Conservation (phyloP, 1,284 basidiomycete genomes). For the Neolentinus lepideus region DNA sequence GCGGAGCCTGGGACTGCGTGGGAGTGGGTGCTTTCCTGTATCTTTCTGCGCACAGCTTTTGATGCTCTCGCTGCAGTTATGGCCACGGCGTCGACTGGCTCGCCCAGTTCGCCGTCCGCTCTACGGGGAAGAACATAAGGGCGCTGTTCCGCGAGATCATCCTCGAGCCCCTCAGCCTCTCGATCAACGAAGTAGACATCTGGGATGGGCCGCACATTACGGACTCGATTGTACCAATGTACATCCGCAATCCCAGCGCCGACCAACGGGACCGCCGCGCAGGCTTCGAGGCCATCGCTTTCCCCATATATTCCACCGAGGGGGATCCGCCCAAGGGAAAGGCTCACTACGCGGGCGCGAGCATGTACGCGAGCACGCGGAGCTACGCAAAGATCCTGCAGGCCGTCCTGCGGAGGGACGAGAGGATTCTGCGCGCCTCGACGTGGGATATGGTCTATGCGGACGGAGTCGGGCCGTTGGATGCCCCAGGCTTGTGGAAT, state of each 20-base stretch:
- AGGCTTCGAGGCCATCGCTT: too few relatives aligned
- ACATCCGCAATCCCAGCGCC: too few relatives aligned
- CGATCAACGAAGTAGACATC: neutral
- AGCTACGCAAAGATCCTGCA: neutral
- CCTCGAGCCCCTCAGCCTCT: neutral
- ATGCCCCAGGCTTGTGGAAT: neutral
- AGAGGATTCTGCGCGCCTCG: neutral
- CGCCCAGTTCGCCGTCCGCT: neutral
- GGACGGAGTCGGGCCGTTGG: neutral
- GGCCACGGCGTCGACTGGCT: neutral
- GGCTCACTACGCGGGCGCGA: neutral
- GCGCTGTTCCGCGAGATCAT: neutral
- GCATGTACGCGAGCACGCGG: neutral
- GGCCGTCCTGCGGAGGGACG: neutral
- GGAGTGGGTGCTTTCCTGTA: neutral
- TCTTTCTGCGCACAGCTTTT: neutral
- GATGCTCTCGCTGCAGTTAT: neutral
- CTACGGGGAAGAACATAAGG: neutral
- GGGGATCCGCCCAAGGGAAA: neutral
- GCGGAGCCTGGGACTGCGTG: neutral
- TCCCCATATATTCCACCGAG: too few relatives aligned
- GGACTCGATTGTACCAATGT: too few relatives aligned
- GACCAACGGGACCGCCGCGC: too few relatives aligned
- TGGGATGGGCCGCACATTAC: neutral
- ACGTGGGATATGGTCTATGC: neutral